phyloP scores from a whole-genome alignment of 495 filamentous ascomycete species.

The Penicillium subrubescens region DNA sequence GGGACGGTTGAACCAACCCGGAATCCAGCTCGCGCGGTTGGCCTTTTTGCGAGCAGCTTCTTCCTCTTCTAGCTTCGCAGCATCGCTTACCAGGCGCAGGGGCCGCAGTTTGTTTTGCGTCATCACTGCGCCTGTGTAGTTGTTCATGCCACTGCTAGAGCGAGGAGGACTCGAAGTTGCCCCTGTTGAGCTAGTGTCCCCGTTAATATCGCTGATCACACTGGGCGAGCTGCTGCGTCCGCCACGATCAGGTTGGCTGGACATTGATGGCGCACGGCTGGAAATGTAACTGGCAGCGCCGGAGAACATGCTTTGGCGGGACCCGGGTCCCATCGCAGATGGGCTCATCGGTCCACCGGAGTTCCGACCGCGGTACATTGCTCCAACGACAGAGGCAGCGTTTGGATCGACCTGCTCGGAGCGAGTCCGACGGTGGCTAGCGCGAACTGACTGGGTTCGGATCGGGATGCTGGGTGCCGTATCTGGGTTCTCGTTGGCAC shows the following conservation, averaged over 20 bases:
- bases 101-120: slow-evolving; percentile 81
- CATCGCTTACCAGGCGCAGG: slow-evolving; percentile 72
- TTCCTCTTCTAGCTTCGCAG: slow-evolving; percentile 45
- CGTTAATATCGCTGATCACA: slow-evolving; percentile 59
- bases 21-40: slow-evolving; percentile 64
- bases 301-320: slow-evolving; percentile 50
- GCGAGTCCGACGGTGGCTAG: slow-evolving; percentile 59
- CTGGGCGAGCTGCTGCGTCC: slow-evolving; percentile 61
- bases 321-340: slow-evolving; percentile 47
- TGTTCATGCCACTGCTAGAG: slow-evolving; percentile 56
- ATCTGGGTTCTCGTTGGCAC: slow-evolving; percentile 65
- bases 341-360: slow-evolving; percentile 60
- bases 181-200: slow-evolving; percentile 48
- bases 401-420: slow-evolving; percentile 69
- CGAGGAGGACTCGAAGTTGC: slow-evolving; percentile 58
- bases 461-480: slow-evolving; percentile 86
- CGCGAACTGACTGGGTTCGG: slow-evolving; percentile 64
- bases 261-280: slow-evolving; percentile 50
- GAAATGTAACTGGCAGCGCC: slow-evolving; percentile 43
- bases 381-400: slow-evolving; percentile 73
- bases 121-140: slow-evolving; percentile 60
- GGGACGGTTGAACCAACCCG: slow-evolving; percentile 52
- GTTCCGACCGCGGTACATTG: slow-evolving; percentile 77
- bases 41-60: slow-evolving; percentile 58
- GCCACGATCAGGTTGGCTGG: slow-evolving; percentile 45